Evolutionary conservation across 1,284 basidiomycete species (phyloP), one percentile per base, ranked within the genome.

Genomic region (Sporisorium exsertum): DNA sequence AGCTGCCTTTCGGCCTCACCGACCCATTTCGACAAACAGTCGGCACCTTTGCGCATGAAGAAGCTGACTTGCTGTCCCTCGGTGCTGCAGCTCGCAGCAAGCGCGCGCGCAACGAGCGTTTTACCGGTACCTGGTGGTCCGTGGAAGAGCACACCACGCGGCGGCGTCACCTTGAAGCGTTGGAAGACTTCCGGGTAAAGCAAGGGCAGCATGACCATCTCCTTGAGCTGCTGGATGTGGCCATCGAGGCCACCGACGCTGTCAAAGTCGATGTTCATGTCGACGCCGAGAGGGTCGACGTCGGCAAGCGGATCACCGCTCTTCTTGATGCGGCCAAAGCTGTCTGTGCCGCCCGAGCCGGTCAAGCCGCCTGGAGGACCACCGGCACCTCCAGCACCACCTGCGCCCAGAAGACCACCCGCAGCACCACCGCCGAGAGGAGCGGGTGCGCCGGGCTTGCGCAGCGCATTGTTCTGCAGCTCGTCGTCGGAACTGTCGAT

Each of bases 41-140:
- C 97, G 24, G 97, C 97, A 43, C 97, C 97, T 87, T 99, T 99
- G 55, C 97, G 93, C 97, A 99, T 99, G 89, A 97, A 99, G 88
- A 99, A 99, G 2, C 94, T 92, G 43, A 99, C 96, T 79, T 93
- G 91, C 79, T 92, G 93, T 33, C 94, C 95, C 53, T 94, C 91
- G 0, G 91, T 91, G 53, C 94, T 92, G 86, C 94, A 96, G 74
- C 93, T 97, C 0, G 96, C 94, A 0, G 97, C 96, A 5, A 99
- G 88, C 0, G 97, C 97, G 68, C 97, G 89, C 0, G 97, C 97
- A 5, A 85, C 81, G 29, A 85, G 77, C 43, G 84, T 85, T 71
- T 85, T 85, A 55, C 84, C 84, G 12, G 84, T 85, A 27, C 84
- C 84, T 8, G 84, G 84, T 2, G 84, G 84, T 13, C 84, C 84